Conservation (phyloP, 176 grass and related monocot genomes). For the Juncus effusus region DNA sequence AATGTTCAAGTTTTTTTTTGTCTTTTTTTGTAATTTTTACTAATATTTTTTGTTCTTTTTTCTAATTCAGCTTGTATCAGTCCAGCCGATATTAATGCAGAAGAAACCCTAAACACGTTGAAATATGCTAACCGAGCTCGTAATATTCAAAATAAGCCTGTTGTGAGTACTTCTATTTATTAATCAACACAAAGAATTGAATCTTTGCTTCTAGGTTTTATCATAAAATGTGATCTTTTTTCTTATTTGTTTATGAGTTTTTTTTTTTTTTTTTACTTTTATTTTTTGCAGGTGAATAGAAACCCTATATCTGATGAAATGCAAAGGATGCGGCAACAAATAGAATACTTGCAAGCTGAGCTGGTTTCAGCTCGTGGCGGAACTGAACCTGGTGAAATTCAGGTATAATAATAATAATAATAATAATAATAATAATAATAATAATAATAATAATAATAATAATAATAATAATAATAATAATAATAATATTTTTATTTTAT, state of each 20-base stretch:
- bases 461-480: too few relatives aligned
- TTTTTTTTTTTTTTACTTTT: conserved; percentile 15
- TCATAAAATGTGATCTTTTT: too few relatives aligned
- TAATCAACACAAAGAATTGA: too few relatives aligned
- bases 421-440: too few relatives aligned
- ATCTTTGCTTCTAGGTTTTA: too few relatives aligned
- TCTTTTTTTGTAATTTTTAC: conserved; percentile 7
- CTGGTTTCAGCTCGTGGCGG: conserved; percentile 75
- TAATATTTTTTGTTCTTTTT: conserved; percentile 16
- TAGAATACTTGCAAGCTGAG: conserved; percentile 87
- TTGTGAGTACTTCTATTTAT: conserved; percentile 47
- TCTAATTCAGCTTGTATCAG: conserved; percentile 87
- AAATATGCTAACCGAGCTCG: conserved; percentile 99
- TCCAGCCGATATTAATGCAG: conserved; percentile 98
- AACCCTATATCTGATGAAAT: conserved; percentile 98
- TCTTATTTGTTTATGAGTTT: not conserved
- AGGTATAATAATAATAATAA: conserved; percentile 40
- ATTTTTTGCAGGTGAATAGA: conserved; percentile 71
- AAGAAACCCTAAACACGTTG: conserved; percentile 96
- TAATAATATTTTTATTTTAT: too few relatives aligned
- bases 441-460: too few relatives aligned
- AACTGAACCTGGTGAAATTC: conserved; percentile 66
- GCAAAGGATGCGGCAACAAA: conserved; percentile 93
- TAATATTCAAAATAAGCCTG: conserved; percentile 95
- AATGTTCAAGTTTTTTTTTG: too few relatives aligned